phyloP scores from a whole-genome alignment of 306 rosid genomes.

The Prunus campanulata region DNA sequence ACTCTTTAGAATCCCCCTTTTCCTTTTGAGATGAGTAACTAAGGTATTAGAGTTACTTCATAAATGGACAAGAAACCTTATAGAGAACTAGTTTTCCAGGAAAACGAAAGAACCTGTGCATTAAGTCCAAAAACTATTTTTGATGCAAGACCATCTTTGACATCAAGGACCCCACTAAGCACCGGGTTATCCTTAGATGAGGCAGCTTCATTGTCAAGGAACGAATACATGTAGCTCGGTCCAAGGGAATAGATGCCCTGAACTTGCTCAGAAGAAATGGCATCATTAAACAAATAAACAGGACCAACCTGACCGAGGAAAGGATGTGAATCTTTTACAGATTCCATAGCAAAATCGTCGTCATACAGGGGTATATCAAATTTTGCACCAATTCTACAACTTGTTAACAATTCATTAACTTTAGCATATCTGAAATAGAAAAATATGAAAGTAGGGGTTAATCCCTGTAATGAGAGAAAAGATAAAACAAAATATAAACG shows the following conservation, averaged over 20 bases:
- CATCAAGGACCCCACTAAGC: conserved; percentile 81
- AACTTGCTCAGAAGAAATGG: conserved; percentile 87
- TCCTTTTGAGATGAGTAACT: neutral
- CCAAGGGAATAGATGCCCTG: conserved; percentile 86
- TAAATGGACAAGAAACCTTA: neutral
- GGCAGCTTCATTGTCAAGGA: conserved; percentile 84
- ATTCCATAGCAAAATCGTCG: conserved; percentile 54
- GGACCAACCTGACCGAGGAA: conserved; percentile 96
- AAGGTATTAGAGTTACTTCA: neutral
- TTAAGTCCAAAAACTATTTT: conserved; percentile 87
- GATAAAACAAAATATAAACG: neutral
- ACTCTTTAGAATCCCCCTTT: conserved; percentile 8
- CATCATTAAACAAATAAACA: conserved; percentile 75
- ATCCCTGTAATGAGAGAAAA: conserved; percentile 9
- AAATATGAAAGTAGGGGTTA: conserved; percentile 25
- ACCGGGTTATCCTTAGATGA: conserved; percentile 60
- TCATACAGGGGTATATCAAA: conserved; percentile 55
- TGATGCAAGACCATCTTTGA: conserved; percentile 83
- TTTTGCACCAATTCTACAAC: conserved; percentile 82
- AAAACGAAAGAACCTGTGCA: conserved; percentile 69
- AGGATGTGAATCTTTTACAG: conserved; percentile 65
- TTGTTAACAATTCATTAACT: conserved; percentile 70
- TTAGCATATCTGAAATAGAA: conserved; percentile 77
- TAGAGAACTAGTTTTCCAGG: neutral
- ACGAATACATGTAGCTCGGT: conserved; percentile 95